Conservation (phyloP, 169 alveolate genomes). For the Cystoisospora suis region DNA sequence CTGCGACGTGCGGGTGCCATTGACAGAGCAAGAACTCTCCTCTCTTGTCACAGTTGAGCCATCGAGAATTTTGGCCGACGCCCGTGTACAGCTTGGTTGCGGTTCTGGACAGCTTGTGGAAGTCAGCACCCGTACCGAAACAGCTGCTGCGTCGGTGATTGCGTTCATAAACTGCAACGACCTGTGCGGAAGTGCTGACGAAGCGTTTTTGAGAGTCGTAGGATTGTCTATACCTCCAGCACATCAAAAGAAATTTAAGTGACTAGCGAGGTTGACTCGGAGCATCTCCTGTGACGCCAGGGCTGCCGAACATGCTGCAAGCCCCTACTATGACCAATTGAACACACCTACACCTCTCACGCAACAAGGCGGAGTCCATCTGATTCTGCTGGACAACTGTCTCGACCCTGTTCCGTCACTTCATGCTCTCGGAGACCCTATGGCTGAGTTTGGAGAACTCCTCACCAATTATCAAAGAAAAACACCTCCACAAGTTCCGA, state of each 20-base stretch:
- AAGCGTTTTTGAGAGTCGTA: background rate
- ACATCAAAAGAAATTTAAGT: background rate
- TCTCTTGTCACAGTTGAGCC: background rate
- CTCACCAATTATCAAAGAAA: no score
- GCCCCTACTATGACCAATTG: no score
- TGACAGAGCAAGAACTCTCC: background rate
- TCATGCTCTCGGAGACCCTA: no score
- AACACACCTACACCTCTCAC: no score
- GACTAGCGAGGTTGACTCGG: no score
- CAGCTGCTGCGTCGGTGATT: background rate
- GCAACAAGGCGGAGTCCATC: no score
- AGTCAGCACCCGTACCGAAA: background rate
- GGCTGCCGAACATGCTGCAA: no score
- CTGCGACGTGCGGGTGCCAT: background rate
- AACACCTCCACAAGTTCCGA: no score
- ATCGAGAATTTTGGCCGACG: background rate
- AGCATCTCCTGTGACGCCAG: no score
- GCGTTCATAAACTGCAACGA: slow-evolving; percentile 23
- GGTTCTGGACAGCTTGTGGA: slow-evolving; percentile 27
- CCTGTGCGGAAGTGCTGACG: background rate
- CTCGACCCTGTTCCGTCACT: no score
- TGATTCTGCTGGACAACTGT: no score
- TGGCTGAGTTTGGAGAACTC: no score
- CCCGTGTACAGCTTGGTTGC: background rate
- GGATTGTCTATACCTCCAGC: background rate